Percentiles rank a stretch among this genome's conserved stretches.
Conservation (phyloP, 2,329 filamentous ascomycete genomes). For the Amylocarpus encephaloides region DNA sequence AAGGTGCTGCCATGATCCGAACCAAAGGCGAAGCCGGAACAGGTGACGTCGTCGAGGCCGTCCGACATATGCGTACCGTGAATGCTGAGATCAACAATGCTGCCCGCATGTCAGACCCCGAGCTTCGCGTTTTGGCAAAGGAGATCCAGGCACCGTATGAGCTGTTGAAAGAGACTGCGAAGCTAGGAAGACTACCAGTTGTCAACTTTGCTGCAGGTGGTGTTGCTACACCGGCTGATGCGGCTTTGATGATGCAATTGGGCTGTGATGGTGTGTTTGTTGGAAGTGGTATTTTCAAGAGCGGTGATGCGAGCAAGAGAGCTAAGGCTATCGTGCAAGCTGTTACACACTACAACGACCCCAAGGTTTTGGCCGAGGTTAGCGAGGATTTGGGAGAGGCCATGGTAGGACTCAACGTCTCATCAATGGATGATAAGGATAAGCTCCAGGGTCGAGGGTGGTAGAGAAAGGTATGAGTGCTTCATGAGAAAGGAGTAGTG, state of each 20-base stretch:
- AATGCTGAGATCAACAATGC: conserved; percentile 75
- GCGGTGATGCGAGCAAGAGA: conserved; percentile 79
- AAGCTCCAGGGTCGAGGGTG: conserved; percentile 83
- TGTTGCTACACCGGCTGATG: conserved; percentile 97
- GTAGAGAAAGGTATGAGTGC: conserved; percentile 41
- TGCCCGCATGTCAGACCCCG: conserved; percentile 56
- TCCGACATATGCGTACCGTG: conserved; percentile 90
- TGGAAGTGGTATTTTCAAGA: conserved; percentile 96
- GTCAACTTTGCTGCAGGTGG: conserved; percentile 99
- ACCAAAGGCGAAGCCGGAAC: conserved; percentile 98
- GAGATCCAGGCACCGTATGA: conserved; percentile 73
- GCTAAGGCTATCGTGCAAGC: conserved; percentile 94
- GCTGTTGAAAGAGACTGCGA: conserved; percentile 78
- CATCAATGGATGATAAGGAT: conserved; percentile 67
- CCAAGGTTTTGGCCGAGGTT: conserved; percentile 79
- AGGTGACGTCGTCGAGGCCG: conserved; percentile 93
- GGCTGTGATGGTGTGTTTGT: conserved; percentile 98
- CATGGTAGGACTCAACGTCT: conserved; percentile 93
- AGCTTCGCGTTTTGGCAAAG: conserved; percentile 72
- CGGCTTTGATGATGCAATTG: conserved; percentile 97
- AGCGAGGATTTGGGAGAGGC: conserved; percentile 90
- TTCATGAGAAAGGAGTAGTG: too few species aligned
- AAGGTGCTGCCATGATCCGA: conserved; percentile 97
- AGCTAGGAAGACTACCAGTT: conserved; percentile 81
- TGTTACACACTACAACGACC: conserved; percentile 82